Base-by-base conservation (phyloP, 768 basidiomycete genomes). In the Boletus subparvulus region DNA sequence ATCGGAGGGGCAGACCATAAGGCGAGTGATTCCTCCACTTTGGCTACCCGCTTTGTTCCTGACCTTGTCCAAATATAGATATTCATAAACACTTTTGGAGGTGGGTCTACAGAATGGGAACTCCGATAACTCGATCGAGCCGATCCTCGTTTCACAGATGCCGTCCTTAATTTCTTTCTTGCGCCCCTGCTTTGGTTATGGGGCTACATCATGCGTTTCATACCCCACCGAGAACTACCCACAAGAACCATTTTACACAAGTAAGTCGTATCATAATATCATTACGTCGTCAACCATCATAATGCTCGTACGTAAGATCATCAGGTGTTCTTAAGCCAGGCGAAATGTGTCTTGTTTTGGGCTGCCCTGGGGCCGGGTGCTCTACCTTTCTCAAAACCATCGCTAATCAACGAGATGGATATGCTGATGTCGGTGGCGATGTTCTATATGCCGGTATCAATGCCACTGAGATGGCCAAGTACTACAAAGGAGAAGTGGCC, bases 261-360 rank as follows among this genome's bases (percentile, higher is more conserved):
- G 84, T 85, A 55, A 39, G 76, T 61, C 35, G 33, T 30, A 21
- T 21, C 21, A 21, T 21, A 21, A 21, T 21, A n/a, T 33, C 7
- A n/a, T 24, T 19, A 35, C 9, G 26, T 33, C 35, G 7, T 46
- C 14, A 7, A 16, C 4, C 16, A 4, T 28, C 19, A 19, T 26
- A 19, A 47, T 35, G 26, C 61, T 47, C 10, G 30, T 47, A 33
- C 53, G 36, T n/a, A 55, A 85, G 85, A 59, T 81, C 81, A 21
- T 85, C 83, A 8, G 92, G 90, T 40, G 75, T 85, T 17, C 72
- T 92, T 40, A 85, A 88, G 59, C 83, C 89, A 0, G 86, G 91
- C 17, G 87, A 94, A 77, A 94, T 94, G 92, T 87, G 90, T 65
- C 80, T 93, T 7, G 90, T 90, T 21, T 77, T 90, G 13, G 92